A percentile compares a stretch with the other conserved stretches of the same genome.
These are phyloP conservation scores for Umbelopsis sp. DNA, from an alignment of 192 early-diverging fungal species.

Conservation along the genomic window DNA sequence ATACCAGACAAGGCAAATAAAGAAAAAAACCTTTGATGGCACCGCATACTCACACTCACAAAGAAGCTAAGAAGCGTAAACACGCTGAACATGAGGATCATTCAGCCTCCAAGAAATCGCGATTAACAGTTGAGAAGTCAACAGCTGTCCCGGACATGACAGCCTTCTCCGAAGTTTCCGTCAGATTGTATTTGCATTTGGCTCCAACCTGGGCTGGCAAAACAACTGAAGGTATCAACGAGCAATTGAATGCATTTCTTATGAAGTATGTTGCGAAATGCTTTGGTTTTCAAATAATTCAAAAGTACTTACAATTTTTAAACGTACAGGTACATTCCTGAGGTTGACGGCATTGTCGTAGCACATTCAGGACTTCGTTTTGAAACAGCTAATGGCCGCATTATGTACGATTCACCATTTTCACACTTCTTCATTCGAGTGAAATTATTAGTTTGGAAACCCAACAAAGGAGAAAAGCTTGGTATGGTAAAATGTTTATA, in stretches of 20 bases:
- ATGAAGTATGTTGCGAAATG: conserved; percentile 56
- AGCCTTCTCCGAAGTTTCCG: conserved; percentile 35
- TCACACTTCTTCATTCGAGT: conserved; percentile 75
- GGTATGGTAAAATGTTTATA: conserved; percentile 46
- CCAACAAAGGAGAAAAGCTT: conserved; percentile 62
- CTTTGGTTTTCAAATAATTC: not conserved
- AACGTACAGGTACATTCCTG: conserved; percentile 72
- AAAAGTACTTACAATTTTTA: conserved; percentile 3
- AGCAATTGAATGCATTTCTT: conserved; percentile 67
- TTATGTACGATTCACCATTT: conserved; percentile 86
- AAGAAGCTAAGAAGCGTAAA: conserved; percentile 21
- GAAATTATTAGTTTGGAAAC: conserved; percentile 78
- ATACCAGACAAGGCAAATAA: not conserved
- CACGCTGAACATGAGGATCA: conserved; percentile 7
- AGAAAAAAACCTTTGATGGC: conserved; percentile 19
- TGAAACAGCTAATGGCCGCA: conserved; percentile 58
- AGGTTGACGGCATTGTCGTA: conserved; percentile 86
- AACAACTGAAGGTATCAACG: conserved; percentile 58
- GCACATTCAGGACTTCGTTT: conserved; percentile 73
- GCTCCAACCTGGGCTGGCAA: conserved; percentile 66
- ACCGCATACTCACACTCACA: conserved; percentile 12
- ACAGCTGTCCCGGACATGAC: conserved; percentile 1
- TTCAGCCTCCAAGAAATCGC: conserved; percentile 5
- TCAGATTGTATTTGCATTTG: conserved; percentile 62
- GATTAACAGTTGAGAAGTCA: conserved; percentile 7